Conservation (phyloP, 148 eudicot genomes). For the Camellia sinensis region DNA sequence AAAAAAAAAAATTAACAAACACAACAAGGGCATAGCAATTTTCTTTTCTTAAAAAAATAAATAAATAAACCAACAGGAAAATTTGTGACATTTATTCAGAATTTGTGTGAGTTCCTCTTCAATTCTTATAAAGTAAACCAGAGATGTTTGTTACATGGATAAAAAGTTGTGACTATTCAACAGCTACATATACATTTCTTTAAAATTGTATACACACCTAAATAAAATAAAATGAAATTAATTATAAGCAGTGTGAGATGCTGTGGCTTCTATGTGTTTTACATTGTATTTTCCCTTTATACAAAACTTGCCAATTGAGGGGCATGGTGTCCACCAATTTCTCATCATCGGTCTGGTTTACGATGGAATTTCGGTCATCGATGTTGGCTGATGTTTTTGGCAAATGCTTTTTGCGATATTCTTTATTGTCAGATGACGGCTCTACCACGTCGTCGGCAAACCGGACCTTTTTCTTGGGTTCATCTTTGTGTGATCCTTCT, state of each 20-base stretch:
- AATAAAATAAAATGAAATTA: neutral
- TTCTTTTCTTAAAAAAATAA: too few species aligned
- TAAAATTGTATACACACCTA: neutral
- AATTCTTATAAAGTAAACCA: too few species aligned
- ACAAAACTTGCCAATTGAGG: slow-evolving; percentile 55
- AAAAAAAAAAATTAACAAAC: too few species aligned
- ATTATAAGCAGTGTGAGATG: neutral
- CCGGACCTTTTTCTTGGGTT: slow-evolving; percentile 49
- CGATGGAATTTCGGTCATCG: neutral
- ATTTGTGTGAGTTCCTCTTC: too few species aligned
- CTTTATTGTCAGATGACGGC: slow-evolving; percentile 4
- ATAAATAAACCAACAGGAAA: too few species aligned
- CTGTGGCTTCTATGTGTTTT: slow-evolving; percentile 17
- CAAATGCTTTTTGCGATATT: neutral
- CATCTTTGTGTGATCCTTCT: slow-evolving; percentile 30
- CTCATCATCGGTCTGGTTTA: slow-evolving; percentile 13
- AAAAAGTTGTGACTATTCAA: neutral
- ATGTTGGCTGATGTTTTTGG: neutral
- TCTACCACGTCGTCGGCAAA: slow-evolving; percentile 27
- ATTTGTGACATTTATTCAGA: too few species aligned
- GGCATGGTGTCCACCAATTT: slow-evolving; percentile 49
- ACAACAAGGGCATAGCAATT: too few species aligned
- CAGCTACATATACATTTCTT: neutral
- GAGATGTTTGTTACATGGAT: too few species aligned
- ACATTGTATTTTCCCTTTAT: slow-evolving; percentile 48